Base-by-base conservation (phyloP, 169 alveolate species). In the Plasmodium falciparum region DNA sequence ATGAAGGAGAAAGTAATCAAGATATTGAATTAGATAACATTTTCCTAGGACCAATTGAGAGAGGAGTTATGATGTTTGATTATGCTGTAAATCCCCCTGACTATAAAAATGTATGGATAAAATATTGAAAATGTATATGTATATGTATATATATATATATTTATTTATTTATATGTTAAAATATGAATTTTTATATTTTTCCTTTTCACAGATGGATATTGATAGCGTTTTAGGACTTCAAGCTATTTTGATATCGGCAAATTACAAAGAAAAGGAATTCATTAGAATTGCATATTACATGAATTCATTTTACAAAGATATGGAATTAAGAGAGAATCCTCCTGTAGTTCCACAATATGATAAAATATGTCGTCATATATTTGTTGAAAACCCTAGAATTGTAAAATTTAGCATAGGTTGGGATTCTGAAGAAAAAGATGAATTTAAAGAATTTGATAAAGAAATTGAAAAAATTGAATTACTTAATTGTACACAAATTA, bases 201-300 rank as follows among this genome's bases (percentile, higher is more conserved):
- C 47, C 9, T 0, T 39, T 39, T 39, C 59, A 54, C 90, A 95
- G 96, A 88, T 95, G 96, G 94, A 91, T 39, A 93, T 94, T 5
- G 93, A 88, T 59, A 90, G 97, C 47, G 94, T 98, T 7, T 96
- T 98, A 33, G 99, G 99, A 29, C 98, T 98, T 91, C 99, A 99
- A 78, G 99, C 99, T 49, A 94, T 98, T 67, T 93, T 98, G 43
- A 96, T 98, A 52, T 95, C 99, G 39, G 98, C 99, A 61, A 96
- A 97, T 67, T 98, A 98, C 93, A 95, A 96, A 52, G 95, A 97
- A 52, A 97, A 97, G 88, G 99, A 98, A 91, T 98, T 98, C 93
- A 97, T 97, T 75, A 93, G 99, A 89, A 98, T 98, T 15, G 99
- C 99, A 15, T 98, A 98, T 94, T 98, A 98, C 93, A 98, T 98